Evolutionary conservation across 768 basidiomycete genomes (phyloP).

Genomic region (Collybiopsis confluens): DNA sequence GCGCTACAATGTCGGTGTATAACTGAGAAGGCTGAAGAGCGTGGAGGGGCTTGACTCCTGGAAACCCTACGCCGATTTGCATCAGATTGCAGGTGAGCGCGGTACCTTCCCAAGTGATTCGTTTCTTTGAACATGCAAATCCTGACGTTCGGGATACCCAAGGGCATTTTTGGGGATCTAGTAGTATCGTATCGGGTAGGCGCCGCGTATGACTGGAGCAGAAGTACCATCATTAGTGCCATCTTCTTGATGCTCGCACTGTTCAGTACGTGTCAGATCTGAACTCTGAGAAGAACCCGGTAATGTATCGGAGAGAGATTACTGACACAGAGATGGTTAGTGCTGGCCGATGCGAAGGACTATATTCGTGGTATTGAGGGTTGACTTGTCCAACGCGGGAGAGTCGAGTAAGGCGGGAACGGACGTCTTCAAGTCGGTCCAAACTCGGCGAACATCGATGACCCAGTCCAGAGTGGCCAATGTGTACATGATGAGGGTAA

Average conservation of each 20-base stretch:
- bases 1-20: neutral
- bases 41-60: neutral
- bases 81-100: neutral
- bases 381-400: slow-evolving; percentile 5
- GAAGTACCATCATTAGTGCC: too few relatives aligned
- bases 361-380: slow-evolving; percentile 1
- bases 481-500: slow-evolving; percentile 7
- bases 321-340: slow-evolving; percentile 8
- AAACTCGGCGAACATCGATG: slow-evolving; percentile 7
- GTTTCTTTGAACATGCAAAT: too few relatives aligned
- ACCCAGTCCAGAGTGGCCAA: slow-evolving; percentile 10
- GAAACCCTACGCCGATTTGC: neutral
- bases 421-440: slow-evolving; percentile 9
- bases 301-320: neutral
- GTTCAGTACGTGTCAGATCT: too few relatives aligned
- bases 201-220: too few relatives aligned
- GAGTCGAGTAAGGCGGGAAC: slow-evolving; percentile 5
- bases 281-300: neutral
- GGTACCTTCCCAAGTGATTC: neutral
- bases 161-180: too few relatives aligned
- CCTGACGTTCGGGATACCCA: too few relatives aligned
- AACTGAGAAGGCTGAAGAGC: neutral
- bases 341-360: slow-evolving; percentile 4
- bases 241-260: too few relatives aligned
- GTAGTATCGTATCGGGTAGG: too few relatives aligned